These are phyloP conservation scores for Dioscorea dumetorum DNA, from an alignment of 106 monocot species.

Conservation along the genomic window DNA sequence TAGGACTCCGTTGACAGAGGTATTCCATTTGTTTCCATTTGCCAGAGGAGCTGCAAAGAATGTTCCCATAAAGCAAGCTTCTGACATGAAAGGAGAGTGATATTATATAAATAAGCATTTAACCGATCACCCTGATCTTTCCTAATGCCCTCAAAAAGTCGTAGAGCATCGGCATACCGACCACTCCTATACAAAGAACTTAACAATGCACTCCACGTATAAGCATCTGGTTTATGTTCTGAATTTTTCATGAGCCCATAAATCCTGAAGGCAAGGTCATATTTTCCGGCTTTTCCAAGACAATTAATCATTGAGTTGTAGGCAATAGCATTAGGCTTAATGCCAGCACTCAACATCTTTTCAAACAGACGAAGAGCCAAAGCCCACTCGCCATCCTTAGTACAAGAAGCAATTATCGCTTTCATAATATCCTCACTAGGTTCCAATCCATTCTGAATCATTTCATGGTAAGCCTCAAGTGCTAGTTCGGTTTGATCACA, in stretches of 20 bases:
- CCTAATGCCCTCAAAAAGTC: constrained; percentile 55
- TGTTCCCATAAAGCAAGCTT: constrained; percentile 78
- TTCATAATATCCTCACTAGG: constrained; percentile 78
- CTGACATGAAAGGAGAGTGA: constrained; percentile 73
- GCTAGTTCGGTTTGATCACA: constrained; percentile 78
- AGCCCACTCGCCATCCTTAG: constrained; percentile 78
- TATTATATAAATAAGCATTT: constrained; percentile 63
- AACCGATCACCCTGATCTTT: constrained; percentile 16
- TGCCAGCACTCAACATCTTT: constrained; percentile 50
- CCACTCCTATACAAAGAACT: constrained; percentile 58
- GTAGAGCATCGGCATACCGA: constrained; percentile 45
- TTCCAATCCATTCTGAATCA: constrained; percentile 49
- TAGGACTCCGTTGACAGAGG: constrained; percentile 52
- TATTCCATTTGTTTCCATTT: constrained; percentile 73
- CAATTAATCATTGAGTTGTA: constrained; percentile 91
- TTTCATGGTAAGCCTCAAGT: constrained; percentile 66
- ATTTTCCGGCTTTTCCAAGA: constrained; percentile 76
- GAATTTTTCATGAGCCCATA: constrained; percentile 51
- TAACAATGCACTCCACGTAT: constrained; percentile 89
- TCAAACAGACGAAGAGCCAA: constrained; percentile 46
- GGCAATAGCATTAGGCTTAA: constrained; percentile 56
- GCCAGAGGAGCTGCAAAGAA: constrained; percentile 77
- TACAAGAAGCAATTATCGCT: constrained; percentile 75
- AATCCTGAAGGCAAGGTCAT: constrained; percentile 56
- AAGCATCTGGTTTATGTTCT: constrained; percentile 58